Evolutionary conservation across 306 rosid genomes (phyloP).

Genomic region (Luffa aegyptiaca): DNA sequence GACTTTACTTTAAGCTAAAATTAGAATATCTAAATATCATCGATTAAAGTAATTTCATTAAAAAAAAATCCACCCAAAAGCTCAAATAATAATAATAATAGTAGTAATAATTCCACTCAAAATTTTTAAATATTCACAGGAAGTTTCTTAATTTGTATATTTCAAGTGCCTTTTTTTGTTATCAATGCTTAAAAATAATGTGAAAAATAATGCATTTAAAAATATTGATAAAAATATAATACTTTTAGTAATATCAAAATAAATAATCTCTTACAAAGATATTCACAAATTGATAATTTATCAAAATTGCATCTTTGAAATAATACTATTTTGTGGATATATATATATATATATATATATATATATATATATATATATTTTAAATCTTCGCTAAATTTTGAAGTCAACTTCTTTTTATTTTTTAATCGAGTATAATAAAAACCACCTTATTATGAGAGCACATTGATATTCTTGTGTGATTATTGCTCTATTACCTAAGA

Average conservation of each 20-base stretch:
- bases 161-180: neutral
- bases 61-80: neutral
- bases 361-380: too few relatives aligned
- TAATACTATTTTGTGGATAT: neutral
- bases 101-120: neutral
- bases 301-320: neutral
- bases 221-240: neutral
- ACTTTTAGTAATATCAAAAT: neutral
- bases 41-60: neutral
- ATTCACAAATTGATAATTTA: neutral
- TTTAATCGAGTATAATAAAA: neutral
- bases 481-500: neutral
- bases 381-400: neutral
- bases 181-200: neutral
- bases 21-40: neutral
- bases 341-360: too few relatives aligned
- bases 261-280: neutral
- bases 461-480: neutral
- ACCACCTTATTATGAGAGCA: neutral
- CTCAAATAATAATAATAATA: too few relatives aligned
- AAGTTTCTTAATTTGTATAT: too few relatives aligned
- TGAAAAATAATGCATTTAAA: neutral
- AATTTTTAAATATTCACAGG: neutral
- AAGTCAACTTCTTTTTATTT: neutral
- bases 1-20: neutral